Evolutionary conservation across 768 basidiomycete species (phyloP).

Genomic region (Coprinopsis strossmayeri): DNA sequence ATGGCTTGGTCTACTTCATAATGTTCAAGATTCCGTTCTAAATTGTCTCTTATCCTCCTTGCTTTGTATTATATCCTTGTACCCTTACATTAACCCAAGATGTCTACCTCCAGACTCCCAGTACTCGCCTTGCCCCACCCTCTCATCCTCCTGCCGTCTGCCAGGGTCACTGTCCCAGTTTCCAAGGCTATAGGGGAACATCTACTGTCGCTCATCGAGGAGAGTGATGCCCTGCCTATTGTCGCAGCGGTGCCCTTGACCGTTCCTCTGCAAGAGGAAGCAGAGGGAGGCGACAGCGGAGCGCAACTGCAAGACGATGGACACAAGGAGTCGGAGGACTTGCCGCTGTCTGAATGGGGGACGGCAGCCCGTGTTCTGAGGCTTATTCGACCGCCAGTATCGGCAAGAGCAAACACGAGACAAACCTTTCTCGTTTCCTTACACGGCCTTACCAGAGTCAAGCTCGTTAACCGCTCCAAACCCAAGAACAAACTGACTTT

Average conservation of each 20-base stretch:
- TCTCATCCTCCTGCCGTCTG: constrained; percentile 67
- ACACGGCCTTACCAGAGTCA: constrained; percentile 64
- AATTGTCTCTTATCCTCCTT: not conserved
- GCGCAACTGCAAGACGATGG: not conserved
- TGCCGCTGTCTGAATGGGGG: constrained; percentile 44
- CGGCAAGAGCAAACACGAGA: constrained; percentile 31
- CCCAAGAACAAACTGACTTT: constrained; percentile 20
- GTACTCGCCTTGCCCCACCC: constrained; percentile 69
- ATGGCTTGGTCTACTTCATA: not conserved
- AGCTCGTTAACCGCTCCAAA: constrained; percentile 32
- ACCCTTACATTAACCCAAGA: constrained; percentile 13
- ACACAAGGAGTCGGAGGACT: constrained; percentile 1
- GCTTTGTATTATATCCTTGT: not conserved
- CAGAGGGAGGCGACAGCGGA: not conserved
- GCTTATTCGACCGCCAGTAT: constrained; percentile 53
- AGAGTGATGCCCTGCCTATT: constrained; percentile 62
- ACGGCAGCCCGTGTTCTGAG: constrained; percentile 68
- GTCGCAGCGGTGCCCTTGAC: constrained; percentile 61
- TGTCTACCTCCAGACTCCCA: constrained; percentile 50
- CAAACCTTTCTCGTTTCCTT: constrained; percentile 66
- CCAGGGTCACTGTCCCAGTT: constrained; percentile 63
- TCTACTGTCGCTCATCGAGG: constrained; percentile 60
- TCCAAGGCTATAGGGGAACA: constrained; percentile 54
- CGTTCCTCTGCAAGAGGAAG: not conserved
- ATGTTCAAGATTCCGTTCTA: not conserved